Percentiles rank a stretch among this genome's conserved stretches.
Conservation (phyloP, 306 rosid species). For the Trifolium dubium region DNA sequence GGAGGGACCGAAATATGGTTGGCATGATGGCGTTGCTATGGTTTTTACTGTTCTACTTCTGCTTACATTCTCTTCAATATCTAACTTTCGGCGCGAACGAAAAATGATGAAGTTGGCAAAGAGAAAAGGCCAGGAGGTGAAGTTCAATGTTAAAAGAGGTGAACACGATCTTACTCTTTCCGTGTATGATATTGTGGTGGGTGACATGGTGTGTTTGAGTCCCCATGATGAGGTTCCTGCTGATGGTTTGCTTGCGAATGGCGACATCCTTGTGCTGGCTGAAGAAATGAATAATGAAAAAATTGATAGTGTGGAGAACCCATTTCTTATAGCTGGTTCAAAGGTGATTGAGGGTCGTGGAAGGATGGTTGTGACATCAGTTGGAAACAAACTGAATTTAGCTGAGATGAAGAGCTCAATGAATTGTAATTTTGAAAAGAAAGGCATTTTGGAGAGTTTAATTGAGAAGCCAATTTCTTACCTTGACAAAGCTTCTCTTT, state of each 20-base stretch:
- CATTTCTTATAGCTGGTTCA: constrained; percentile 62
- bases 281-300: constrained; percentile 35
- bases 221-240: constrained; percentile 63
- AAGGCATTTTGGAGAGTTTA: constrained; percentile 48
- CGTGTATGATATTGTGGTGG: constrained; percentile 48
- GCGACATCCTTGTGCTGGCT: constrained; percentile 41
- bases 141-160: constrained; percentile 47
- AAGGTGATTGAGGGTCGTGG: constrained; percentile 56
- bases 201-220: constrained; percentile 48
- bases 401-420: constrained; percentile 24
- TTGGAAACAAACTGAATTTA: constrained; percentile 27
- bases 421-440: constrained; percentile 13
- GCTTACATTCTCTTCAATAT: constrained; percentile 44
- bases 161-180: constrained; percentile 25
- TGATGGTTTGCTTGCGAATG: constrained; percentile 56
- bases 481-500: constrained; percentile 47
- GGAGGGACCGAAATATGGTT: constrained; percentile 60
- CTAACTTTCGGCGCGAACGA: constrained; percentile 40
- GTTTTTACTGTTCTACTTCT: constrained; percentile 46
- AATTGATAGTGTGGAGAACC: constrained; percentile 42
- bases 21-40: constrained; percentile 65
- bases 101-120: constrained; percentile 36
- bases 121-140: constrained; percentile 31
- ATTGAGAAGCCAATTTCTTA: constrained; percentile 51
- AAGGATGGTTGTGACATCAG: constrained; percentile 59